These are phyloP conservation scores for Penicillium freii DNA, from an alignment of 2,329 filamentous ascomycete species.

Conservation along the genomic window DNA sequence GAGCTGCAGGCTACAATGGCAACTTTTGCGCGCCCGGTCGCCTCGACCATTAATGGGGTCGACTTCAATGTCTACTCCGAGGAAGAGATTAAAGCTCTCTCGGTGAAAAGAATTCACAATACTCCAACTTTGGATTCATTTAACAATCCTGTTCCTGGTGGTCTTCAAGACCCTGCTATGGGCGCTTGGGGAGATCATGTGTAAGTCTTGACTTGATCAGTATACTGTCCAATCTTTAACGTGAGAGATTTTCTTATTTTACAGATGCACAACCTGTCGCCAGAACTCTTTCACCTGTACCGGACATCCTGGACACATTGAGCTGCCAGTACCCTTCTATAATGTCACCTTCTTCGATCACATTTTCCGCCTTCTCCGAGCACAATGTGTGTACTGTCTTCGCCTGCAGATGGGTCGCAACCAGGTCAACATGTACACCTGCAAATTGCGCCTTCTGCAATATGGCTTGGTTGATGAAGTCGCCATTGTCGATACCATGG, in stretches of 20 bases:
- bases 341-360: conserved; percentile 97
- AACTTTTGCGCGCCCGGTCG: conserved; percentile 67
- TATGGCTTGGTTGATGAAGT: conserved; percentile 76
- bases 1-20: conserved; percentile 44
- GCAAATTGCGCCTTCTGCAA: conserved; percentile 81
- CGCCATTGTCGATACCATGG: conserved; percentile 55
- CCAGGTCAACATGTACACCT: conserved; percentile 74
- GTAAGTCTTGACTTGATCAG: conserved; percentile 52
- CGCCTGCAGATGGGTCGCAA: conserved; percentile 75
- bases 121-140: conserved; percentile 91
- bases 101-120: conserved; percentile 91
- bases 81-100: conserved; percentile 81
- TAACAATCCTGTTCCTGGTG: conserved; percentile 82
- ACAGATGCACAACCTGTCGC: conserved; percentile 88
- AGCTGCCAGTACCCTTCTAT: conserved; percentile 88
- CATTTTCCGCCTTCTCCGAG: conserved; percentile 76
- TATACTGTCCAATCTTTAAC: conserved; percentile 15
- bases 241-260: conserved; percentile 4
- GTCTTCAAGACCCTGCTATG: conserved; percentile 87
- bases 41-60: conserved; percentile 79
- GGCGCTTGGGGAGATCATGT: conserved; percentile 83
- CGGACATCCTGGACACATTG: conserved; percentile 92
- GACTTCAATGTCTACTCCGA: conserved; percentile 83
- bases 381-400: conserved; percentile 88
- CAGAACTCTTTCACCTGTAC: conserved; percentile 78